phyloP scores from a whole-genome alignment of 371 early-diverging fungal genomes.

The Coemansia sp. region DNA sequence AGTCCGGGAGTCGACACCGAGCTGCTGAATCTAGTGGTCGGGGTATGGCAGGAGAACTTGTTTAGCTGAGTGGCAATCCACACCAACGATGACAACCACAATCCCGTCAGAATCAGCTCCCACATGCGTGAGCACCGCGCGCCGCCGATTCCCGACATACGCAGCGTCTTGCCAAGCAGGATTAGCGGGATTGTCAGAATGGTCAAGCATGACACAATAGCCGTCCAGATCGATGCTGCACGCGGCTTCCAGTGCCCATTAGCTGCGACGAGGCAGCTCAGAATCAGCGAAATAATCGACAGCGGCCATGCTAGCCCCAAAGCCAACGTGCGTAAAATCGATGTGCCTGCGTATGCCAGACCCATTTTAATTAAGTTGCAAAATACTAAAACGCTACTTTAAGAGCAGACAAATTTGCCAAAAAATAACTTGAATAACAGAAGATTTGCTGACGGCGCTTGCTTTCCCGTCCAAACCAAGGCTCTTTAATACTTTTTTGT shows the following conservation, averaged over 20 bases:
- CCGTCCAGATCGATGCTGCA: constrained; percentile 45
- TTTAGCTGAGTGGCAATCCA: constrained; percentile 49
- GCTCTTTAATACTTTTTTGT: no score
- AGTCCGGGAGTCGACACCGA: background rate
- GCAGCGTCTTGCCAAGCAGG: constrained; percentile 31
- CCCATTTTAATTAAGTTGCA: constrained; percentile 23
- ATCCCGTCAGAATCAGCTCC: constrained; percentile 43
- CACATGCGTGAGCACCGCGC: constrained; percentile 47
- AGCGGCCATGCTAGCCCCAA: constrained; percentile 39
- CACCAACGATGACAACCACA: constrained; percentile 48
- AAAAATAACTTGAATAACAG: no score
- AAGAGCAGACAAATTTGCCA: background rate
- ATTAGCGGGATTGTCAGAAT: constrained; percentile 40
- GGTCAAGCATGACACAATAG: constrained; percentile 38
- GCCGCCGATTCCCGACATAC: constrained; percentile 25
- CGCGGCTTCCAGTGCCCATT: constrained; percentile 51
- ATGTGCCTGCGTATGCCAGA: constrained; percentile 31
- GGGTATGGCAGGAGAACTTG: constrained; percentile 46
- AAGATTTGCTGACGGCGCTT: no score
- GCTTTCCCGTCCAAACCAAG: no score
- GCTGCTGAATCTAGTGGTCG: background rate
- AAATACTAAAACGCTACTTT: background rate
- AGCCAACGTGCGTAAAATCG: constrained; percentile 30
- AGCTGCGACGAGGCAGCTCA: constrained; percentile 40
- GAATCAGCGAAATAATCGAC: constrained; percentile 33